Conservation (phyloP, 2,329 filamentous ascomycete genomes). For the Cladosporium oxysporum region DNA sequence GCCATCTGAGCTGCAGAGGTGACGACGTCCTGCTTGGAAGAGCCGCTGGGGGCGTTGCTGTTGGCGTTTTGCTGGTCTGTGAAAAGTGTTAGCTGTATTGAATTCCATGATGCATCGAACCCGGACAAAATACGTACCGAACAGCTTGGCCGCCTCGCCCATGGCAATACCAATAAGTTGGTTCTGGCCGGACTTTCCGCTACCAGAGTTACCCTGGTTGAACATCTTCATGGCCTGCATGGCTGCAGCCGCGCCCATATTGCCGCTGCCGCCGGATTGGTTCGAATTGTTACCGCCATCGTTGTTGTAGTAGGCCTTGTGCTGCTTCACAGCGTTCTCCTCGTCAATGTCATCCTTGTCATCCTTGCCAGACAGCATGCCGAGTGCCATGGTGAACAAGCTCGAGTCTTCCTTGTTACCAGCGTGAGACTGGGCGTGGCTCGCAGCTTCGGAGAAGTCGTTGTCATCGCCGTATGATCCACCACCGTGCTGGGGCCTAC, state of each 20-base stretch:
- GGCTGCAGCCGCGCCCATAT: slow-evolving; percentile 69
- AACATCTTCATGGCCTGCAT: slow-evolving; percentile 84
- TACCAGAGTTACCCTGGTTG: slow-evolving; percentile 40
- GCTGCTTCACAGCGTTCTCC: slow-evolving; percentile 66
- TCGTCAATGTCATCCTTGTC: slow-evolving; percentile 58
- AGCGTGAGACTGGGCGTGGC: slow-evolving; percentile 58
- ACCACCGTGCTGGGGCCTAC: slow-evolving; percentile 45
- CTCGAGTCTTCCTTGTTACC: slow-evolving; percentile 51
- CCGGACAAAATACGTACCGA: slow-evolving; percentile 41
- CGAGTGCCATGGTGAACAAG: slow-evolving; percentile 60
- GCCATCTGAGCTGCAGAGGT: slow-evolving; percentile 82
- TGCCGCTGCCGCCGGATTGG: slow-evolving; percentile 47
- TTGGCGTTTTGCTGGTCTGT: slow-evolving; percentile 55
- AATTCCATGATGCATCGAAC: neutral
- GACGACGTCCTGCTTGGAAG: slow-evolving; percentile 79
- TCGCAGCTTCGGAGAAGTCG: slow-evolving; percentile 56
- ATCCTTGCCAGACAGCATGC: slow-evolving; percentile 57
- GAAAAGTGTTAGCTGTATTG: slow-evolving; percentile 11
- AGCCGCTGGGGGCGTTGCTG: slow-evolving; percentile 53
- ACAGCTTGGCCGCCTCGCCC: slow-evolving; percentile 80
- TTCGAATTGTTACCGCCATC: slow-evolving; percentile 43
- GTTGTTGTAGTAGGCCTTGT: slow-evolving; percentile 73
- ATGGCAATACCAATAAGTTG: slow-evolving; percentile 84
- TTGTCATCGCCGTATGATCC: slow-evolving; percentile 45
- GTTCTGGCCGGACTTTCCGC: slow-evolving; percentile 61